Conservation (phyloP, 2,329 filamentous ascomycete genomes). For the Periconia sp. region DNA sequence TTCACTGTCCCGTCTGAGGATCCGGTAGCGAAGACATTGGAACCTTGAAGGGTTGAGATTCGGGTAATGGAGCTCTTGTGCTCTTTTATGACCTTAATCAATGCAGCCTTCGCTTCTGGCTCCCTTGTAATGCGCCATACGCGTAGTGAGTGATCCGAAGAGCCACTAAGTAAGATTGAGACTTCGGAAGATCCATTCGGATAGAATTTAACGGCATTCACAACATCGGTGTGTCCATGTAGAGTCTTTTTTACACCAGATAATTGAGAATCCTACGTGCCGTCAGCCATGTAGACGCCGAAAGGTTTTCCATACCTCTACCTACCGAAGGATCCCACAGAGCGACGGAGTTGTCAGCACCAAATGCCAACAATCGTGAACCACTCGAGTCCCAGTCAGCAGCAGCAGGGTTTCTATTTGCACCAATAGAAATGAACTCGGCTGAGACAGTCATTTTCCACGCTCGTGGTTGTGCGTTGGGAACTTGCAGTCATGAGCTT, state of each 20-base stretch:
- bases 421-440: conserved; percentile 75
- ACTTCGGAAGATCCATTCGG: conserved; percentile 55
- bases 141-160: conserved; percentile 77
- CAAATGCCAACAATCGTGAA: conserved; percentile 79
- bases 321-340: conserved; percentile 82
- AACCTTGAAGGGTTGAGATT: conserved; percentile 55
- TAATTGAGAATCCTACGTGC: conserved; percentile 48
- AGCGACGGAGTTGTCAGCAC: conserved; percentile 86
- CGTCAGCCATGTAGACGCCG: conserved; percentile 15
- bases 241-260: conserved; percentile 71
- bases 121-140: conserved; percentile 58
- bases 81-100: conserved; percentile 60
- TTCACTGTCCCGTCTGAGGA: conserved; percentile 68
- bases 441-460: conserved; percentile 36
- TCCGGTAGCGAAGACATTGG: conserved; percentile 62
- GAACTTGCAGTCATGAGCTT: conserved; percentile 20
- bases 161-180: conserved; percentile 75
- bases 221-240: conserved; percentile 75
- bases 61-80: conserved; percentile 79
- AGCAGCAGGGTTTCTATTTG: conserved; percentile 86
- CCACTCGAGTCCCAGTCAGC: conserved; percentile 80
- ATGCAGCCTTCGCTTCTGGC: conserved; percentile 43
- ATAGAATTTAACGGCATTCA: conserved; percentile 85
- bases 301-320: conserved; percentile 16
- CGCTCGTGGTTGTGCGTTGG: conserved; percentile 14